Percentiles rank a stretch among this genome's conserved stretches.
Evolutionary conservation across 106 monocot genomes (phyloP).

Genomic region (Agapanthus africanus): DNA sequence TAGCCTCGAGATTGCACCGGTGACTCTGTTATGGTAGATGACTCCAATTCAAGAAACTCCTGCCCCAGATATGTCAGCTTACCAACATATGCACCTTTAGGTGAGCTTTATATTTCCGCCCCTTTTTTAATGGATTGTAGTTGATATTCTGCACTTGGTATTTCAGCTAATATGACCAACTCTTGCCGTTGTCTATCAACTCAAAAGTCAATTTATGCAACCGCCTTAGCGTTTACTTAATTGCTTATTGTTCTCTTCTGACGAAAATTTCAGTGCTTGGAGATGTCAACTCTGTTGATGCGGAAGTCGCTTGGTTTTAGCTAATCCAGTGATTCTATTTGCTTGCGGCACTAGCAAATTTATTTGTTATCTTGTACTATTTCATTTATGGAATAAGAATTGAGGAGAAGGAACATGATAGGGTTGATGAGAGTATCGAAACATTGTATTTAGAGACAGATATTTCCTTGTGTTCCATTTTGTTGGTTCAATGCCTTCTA

Average conservation of each 20-base stretch:
- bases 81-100: conserved; percentile 35
- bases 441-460: no score
- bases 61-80: conserved; percentile 49
- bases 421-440: no score
- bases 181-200: not conserved
- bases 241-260: not conserved
- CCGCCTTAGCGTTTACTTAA: not conserved
- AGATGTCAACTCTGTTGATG: not conserved
- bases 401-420: not conserved
- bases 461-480: no score
- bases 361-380: not conserved
- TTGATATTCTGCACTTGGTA: not conserved
- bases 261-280: not conserved
- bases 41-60: conserved; percentile 25
- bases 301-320: not conserved
- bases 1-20: conserved; percentile 63
- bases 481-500: no score
- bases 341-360: not conserved
- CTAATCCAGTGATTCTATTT: not conserved
- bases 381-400: not conserved
- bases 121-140: no score
- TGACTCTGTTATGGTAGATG: conserved; percentile 2
- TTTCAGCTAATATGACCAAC: not conserved
- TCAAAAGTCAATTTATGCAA: not conserved
- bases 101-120: no score